Percentiles rank a stretch among this genome's conserved stretches.
Conservation (phyloP, 352 stramenopile genomes). For the Plasmopara viticola region DNA sequence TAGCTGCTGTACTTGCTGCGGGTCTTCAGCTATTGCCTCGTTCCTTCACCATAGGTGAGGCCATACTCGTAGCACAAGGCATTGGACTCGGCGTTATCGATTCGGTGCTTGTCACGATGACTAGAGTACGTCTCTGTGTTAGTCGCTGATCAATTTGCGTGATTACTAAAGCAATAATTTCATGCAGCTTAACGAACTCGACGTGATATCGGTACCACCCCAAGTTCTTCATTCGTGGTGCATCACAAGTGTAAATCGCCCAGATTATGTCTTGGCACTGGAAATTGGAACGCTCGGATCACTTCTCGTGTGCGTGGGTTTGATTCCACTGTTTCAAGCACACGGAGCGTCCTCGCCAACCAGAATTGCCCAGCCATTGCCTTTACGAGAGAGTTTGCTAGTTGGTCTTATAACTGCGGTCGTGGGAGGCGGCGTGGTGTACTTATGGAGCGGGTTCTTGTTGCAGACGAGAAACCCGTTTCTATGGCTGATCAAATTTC, state of each 20-base stretch:
- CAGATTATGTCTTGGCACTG: conserved; percentile 43
- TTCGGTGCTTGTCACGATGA: conserved; percentile 34
- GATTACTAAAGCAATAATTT: neutral
- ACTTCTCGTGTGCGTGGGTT: conserved; percentile 38
- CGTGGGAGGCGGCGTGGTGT: conserved; percentile 35
- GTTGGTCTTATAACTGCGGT: conserved; percentile 30
- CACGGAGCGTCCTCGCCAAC: conserved; percentile 43
- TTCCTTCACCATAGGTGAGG: conserved; percentile 76
- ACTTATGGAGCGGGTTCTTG: conserved; percentile 63
- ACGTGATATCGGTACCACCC: conserved; percentile 13
- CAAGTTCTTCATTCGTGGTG: conserved; percentile 19
- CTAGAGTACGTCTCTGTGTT: conserved; percentile 25
- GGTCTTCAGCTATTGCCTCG: conserved; percentile 38
- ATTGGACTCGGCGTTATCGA: conserved; percentile 49
- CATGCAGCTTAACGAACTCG: conserved; percentile 20
- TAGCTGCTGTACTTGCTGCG: conserved; percentile 32
- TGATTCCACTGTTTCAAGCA: conserved; percentile 36
- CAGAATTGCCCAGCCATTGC: conserved; percentile 27
- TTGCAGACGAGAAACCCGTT: conserved; percentile 57
- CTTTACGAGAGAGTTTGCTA: conserved; percentile 13
- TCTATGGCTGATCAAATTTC: conserved; percentile 47
- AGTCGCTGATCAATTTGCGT: neutral
- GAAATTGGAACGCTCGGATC: conserved; percentile 52
- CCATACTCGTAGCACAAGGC: conserved; percentile 54
- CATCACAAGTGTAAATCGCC: conserved; percentile 27